Evolutionary conservation across 441 rosid genomes (phyloP).

Genomic region (Gossypium lobatum): DNA sequence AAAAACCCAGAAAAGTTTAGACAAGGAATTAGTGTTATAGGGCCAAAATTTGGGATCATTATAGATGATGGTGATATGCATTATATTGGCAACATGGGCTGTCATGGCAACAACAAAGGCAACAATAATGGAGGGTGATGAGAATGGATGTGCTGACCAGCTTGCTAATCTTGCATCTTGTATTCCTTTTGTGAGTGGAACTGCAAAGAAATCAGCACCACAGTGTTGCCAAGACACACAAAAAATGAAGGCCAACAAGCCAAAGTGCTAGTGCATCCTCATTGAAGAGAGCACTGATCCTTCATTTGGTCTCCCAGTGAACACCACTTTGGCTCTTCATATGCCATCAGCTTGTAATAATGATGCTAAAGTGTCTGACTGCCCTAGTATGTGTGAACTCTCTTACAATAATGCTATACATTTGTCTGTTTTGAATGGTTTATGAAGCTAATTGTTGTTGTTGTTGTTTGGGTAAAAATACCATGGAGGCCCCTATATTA

Average conservation of each 20-base stretch:
- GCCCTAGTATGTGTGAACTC: conserved; percentile 25
- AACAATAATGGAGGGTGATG: conserved; percentile 27
- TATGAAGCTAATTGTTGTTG: not conserved
- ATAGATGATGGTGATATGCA: conserved; percentile 10
- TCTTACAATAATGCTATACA: not conserved
- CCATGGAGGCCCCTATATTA: no score
- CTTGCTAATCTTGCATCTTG: conserved; percentile 30
- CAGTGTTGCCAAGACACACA: conserved; percentile 30
- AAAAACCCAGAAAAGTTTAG: not conserved
- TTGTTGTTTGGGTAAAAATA: no score
- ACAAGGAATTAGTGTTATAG: not conserved
- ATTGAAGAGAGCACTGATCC: conserved; percentile 39
- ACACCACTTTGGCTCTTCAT: conserved; percentile 44
- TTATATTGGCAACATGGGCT: conserved; percentile 13
- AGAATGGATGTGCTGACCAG: conserved; percentile 33
- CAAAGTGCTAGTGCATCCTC: conserved; percentile 39
- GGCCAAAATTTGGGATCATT: conserved; percentile 9
- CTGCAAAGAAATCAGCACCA: conserved; percentile 28
- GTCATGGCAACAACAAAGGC: not conserved
- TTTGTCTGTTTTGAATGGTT: not conserved
- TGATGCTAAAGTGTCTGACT: conserved; percentile 36
- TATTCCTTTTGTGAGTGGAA: conserved; percentile 35
- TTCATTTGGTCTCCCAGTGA: conserved; percentile 39
- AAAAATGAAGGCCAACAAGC: conserved; percentile 31
- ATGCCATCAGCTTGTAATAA: conserved; percentile 43